Percentiles rank a stretch among this genome's conserved stretches.
phyloP scores from a whole-genome alignment of 371 early-diverging fungal genomes.

The Batkoa obscura region DNA sequence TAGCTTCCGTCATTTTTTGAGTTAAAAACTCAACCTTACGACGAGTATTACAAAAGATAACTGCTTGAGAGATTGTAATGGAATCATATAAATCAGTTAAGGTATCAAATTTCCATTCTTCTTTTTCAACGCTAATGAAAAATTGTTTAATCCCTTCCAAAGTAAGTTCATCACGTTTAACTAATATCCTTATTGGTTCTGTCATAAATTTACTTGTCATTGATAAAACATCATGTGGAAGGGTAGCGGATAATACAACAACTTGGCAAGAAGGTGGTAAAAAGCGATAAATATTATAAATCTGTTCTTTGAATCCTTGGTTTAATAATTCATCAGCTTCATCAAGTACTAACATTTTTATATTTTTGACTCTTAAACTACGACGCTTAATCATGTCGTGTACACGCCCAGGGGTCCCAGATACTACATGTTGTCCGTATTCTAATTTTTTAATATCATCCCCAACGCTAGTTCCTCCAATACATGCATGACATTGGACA shows the following conservation, averaged over 20 bases:
- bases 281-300: constrained; percentile 91
- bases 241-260: constrained; percentile 95
- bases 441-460: constrained; percentile 84
- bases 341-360: constrained; percentile 96
- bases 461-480: constrained; percentile 87
- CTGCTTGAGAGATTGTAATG: constrained; percentile 91
- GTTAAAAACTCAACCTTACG: constrained; percentile 97
- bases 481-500: constrained; percentile 85
- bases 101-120: constrained; percentile 93
- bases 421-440: constrained; percentile 84
- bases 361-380: constrained; percentile 61
- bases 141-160: constrained; percentile 99
- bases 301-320: constrained; percentile 96
- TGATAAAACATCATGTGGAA: constrained; percentile 94
- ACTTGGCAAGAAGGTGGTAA: constrained; percentile 92
- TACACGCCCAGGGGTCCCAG: constrained; percentile 99
- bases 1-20: constrained; percentile 76
- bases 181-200: constrained; percentile 94
- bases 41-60: constrained; percentile 98
- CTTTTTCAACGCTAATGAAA: constrained; percentile 92
- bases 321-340: constrained; percentile 99
- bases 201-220: constrained; percentile 95
- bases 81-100: constrained; percentile 94
- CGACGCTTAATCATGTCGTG: constrained; percentile 95
- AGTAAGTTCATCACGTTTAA: constrained; percentile 99